Conservation (phyloP, 495 filamentous ascomycete species). For the Podospora pseudoanserina region DNA sequence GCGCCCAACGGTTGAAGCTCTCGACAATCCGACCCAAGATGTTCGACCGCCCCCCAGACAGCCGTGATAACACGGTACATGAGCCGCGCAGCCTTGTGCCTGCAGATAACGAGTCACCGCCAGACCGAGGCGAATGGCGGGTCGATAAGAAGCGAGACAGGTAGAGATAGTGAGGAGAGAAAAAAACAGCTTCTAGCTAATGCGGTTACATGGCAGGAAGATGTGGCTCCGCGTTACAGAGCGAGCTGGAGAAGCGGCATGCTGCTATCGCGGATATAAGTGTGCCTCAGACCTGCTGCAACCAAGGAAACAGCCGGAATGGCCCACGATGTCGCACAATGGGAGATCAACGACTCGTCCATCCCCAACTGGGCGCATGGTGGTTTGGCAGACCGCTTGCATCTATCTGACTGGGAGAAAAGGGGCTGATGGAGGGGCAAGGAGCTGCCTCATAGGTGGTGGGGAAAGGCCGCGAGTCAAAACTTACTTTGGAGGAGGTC, state of each 20-base stretch:
- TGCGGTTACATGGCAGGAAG: constrained; percentile 18
- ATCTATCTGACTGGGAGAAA: neutral
- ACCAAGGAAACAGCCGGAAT: constrained; percentile 8
- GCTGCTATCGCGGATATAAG: constrained; percentile 1
- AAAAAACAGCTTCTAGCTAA: constrained; percentile 5
- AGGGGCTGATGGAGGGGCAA: constrained; percentile 4
- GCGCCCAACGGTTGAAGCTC: neutral
- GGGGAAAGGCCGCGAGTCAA: neutral
- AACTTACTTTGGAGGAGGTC: neutral
- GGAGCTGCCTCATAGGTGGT: neutral
- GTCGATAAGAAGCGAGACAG: constrained; percentile 22
- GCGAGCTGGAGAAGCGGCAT: neutral
- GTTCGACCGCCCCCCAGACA: neutral
- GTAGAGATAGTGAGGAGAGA: constrained; percentile 6
- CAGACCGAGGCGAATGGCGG: constrained; percentile 13
- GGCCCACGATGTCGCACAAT: constrained; percentile 6
- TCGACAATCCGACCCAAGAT: neutral
- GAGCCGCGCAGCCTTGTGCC: constrained; percentile 14
- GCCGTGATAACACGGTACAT: constrained; percentile 16
- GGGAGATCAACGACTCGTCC: neutral
- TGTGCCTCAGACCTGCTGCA: neutral
- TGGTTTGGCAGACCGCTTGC: constrained; percentile 5
- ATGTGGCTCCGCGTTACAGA: constrained; percentile 3
- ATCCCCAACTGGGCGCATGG: neutral
- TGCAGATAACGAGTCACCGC: constrained; percentile 27